Evolutionary conservation across 371 early-diverging fungal species (phyloP), one percentile per base, ranked within the genome.

Genomic region (Mucor irregularis): DNA sequence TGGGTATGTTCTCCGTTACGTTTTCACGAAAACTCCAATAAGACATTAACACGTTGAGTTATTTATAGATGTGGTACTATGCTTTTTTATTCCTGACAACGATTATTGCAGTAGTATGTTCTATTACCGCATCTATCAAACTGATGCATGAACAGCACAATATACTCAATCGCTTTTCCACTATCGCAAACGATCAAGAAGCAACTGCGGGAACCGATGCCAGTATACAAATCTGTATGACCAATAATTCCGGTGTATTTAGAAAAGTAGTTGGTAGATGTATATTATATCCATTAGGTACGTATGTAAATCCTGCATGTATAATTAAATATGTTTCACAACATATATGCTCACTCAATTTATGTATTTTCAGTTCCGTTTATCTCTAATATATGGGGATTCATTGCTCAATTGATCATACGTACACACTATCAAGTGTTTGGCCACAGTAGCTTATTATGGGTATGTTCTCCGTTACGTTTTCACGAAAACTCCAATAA

Each of bases 51-150:
- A n/a, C n/a, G n/a, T n/a, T n/a, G n/a, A n/a, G n/a, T n/a, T n/a
- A n/a, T n/a, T n/a, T 28, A 11, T 49, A 71, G 72, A 68, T 65
- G 59, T 68, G 58, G 54, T 68, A 45, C 34, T 71, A 64, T 45
- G 58, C 39, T 5, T 60, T 62, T 24, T 10, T 68, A 0, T 68
- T 68, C 24, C 47, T 68, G 4, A 24, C 57, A 4, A 46, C 48
- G 25, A 5, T 68, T 8, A 19, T 62, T 30, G 72, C 68, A 0
- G 29, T 49, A 8, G 0, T 35, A 13, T 68, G 58, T 10, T 65
- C 71, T 2, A 14, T 53, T 14, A 47, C 44, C 13, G 56, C 71
- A 0, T 13, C 61, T 14, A 13, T 52, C 22, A 70, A 70, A 33
- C 28, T 70, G 10, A 10, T 61, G 5, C 40, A 26, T 9, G 58